Evolutionary conservation across 768 basidiomycete species (phyloP).

Genomic region (Trametes meyenii): DNA sequence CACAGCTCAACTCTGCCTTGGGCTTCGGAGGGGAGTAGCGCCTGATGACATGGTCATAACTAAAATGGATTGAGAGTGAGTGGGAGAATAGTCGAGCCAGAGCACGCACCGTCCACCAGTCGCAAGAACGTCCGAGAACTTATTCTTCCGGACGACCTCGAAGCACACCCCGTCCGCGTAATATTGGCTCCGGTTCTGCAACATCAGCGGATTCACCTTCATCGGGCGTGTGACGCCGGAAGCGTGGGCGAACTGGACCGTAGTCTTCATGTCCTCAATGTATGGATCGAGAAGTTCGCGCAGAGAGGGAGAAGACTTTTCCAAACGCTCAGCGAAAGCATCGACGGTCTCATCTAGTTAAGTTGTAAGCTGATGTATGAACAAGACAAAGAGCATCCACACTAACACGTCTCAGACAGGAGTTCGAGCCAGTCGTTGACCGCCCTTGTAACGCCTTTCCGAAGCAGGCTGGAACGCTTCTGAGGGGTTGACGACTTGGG

Average conservation of each 20-base stretch:
- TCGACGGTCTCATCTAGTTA: constrained; percentile 66
- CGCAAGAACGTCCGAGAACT: constrained; percentile 71
- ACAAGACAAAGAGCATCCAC: no score
- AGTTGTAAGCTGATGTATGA: background rate
- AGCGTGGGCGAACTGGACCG: constrained; percentile 57
- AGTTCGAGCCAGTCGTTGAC: constrained; percentile 76
- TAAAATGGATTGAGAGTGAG: constrained; percentile 31
- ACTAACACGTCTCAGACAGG: constrained; percentile 50
- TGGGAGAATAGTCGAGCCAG: background rate
- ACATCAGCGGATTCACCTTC: constrained; percentile 73
- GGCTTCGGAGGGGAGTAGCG: constrained; percentile 60
- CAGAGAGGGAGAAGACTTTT: constrained; percentile 60
- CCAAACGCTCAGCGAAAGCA: constrained; percentile 53
- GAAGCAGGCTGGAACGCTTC: constrained; percentile 68
- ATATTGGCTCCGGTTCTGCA: constrained; percentile 61
- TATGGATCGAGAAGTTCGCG: constrained; percentile 49
- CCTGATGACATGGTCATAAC: constrained; percentile 73
- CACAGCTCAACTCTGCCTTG: constrained; percentile 58
- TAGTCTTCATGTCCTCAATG: constrained; percentile 64
- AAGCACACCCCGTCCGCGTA: constrained; percentile 78
- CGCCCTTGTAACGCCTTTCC: constrained; percentile 68
- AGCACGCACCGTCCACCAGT: constrained; percentile 70
- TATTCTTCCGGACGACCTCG: constrained; percentile 70
- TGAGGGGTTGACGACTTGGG: constrained; percentile 66
- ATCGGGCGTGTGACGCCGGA: constrained; percentile 68